Conservation (phyloP, 2,329 filamentous ascomycete genomes). For the Sclerotinia sclerotiorum region DNA sequence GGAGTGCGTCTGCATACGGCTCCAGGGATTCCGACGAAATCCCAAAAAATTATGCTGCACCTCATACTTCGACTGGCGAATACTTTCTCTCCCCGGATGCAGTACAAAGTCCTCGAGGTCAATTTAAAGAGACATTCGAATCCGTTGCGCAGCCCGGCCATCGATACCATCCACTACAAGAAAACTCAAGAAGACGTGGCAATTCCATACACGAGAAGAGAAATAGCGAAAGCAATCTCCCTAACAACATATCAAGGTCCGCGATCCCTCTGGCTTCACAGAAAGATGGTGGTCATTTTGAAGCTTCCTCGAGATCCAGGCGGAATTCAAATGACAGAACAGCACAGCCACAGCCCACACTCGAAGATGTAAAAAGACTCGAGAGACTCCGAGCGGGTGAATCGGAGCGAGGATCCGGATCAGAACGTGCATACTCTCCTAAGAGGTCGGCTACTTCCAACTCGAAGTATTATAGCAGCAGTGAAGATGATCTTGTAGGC, state of each 20-base stretch:
- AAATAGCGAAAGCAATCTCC: constrained; percentile 30
- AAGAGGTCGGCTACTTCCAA: constrained; percentile 31
- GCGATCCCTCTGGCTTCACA: constrained; percentile 32
- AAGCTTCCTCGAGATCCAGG: constrained; percentile 27
- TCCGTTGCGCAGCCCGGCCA: constrained; percentile 41
- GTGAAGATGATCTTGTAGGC: constrained; percentile 36
- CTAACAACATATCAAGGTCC: constrained; percentile 27
- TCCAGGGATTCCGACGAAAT: constrained; percentile 29
- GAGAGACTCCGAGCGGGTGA: constrained; percentile 30
- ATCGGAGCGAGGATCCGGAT: constrained; percentile 27
- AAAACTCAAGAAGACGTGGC: constrained; percentile 37
- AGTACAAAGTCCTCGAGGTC: constrained; percentile 31
- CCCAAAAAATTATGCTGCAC: constrained; percentile 39
- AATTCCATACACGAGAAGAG: constrained; percentile 36
- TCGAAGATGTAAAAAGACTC: constrained; percentile 30
- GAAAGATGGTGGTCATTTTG: constrained; percentile 29
- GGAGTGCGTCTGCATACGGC: constrained; percentile 37
- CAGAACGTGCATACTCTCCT: constrained; percentile 29
- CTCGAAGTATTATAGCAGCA: constrained; percentile 33
- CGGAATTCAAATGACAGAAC: constrained; percentile 33
- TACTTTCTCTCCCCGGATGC: constrained; percentile 51
- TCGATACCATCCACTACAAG: constrained; percentile 39
- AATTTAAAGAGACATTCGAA: constrained; percentile 30
- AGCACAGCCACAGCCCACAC: constrained; percentile 31
- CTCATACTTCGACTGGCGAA: constrained; percentile 38